phyloP scores from a whole-genome alignment of 139 green algal species.

The Chlamydomonas schloesseri region DNA sequence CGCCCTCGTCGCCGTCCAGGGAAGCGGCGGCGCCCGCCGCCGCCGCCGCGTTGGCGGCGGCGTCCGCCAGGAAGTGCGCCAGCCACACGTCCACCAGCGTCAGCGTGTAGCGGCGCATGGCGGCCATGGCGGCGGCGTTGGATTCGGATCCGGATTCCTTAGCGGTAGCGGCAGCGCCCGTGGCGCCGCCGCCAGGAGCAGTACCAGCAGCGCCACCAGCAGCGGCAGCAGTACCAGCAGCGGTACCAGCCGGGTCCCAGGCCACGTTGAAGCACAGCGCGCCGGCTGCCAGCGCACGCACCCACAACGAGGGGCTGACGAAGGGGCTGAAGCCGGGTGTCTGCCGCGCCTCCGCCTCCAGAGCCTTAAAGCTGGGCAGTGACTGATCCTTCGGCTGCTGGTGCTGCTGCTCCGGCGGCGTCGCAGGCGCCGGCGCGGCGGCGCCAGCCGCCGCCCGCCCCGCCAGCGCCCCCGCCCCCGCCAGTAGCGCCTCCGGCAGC shows the following conservation, averaged over 20 bases:
- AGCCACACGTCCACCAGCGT: not conserved
- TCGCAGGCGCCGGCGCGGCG: not conserved
- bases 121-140: not conserved
- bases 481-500: too few relatives aligned
- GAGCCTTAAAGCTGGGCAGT: not conserved
- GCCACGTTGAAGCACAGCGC: slow-evolving; percentile 1
- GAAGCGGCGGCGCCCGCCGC: not conserved
- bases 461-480: too few relatives aligned
- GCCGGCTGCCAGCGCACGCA: not conserved
- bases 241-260: not conserved
- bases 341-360: not conserved
- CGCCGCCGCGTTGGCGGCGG: not conserved
- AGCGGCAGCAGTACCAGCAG: too few relatives aligned
- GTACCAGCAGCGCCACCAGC: too few relatives aligned
- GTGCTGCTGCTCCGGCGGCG: not conserved
- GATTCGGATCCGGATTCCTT: too few relatives aligned
- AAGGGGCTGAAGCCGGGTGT: not conserved
- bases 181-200: too few relatives aligned
- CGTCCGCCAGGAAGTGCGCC: not conserved
- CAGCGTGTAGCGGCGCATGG: not conserved
- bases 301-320: slow-evolving; percentile 21
- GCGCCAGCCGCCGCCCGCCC: too few relatives aligned
- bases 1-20: not conserved
- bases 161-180: too few relatives aligned
- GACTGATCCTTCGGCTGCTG: not conserved